A percentile compares a stretch with the other conserved stretches of the same genome.
Evolutionary conservation across 345 rosid species (phyloP).

Genomic region (Angophora floribunda): DNA sequence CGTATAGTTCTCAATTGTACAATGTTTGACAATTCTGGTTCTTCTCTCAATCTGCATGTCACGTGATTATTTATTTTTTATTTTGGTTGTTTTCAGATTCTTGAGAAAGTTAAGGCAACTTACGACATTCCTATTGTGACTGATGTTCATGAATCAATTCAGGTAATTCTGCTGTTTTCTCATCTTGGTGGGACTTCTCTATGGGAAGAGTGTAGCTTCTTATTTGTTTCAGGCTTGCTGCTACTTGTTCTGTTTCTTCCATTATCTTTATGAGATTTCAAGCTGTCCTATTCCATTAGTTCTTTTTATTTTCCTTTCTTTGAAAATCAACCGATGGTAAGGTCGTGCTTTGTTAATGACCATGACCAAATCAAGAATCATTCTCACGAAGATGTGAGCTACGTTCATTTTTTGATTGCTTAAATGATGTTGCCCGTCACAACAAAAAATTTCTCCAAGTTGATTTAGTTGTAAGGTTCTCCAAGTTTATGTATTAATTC

Average conservation of each 20-base stretch:
- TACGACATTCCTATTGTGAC: slow-evolving; percentile 84
- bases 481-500: neutral
- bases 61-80: neutral
- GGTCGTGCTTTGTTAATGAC: neutral
- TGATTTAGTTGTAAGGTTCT: neutral
- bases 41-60: neutral
- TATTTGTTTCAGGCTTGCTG: neutral
- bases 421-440: neutral
- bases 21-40: neutral
- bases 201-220: neutral
- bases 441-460: neutral
- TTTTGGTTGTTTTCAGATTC: slow-evolving; percentile 49
- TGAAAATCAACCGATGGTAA: neutral
- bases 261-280: neutral
- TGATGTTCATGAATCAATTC: slow-evolving; percentile 84
- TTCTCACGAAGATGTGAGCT: neutral
- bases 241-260: neutral
- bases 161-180: slow-evolving; percentile 28
- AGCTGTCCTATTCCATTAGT: neutral
- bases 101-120: slow-evolving; percentile 89
- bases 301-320: neutral
- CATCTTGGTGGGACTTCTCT: neutral
- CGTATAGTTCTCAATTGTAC: neutral
- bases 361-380: neutral
- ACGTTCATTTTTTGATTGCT: neutral